Conservation (phyloP, 305 asterid genomes). For the Ajuga reptans region DNA sequence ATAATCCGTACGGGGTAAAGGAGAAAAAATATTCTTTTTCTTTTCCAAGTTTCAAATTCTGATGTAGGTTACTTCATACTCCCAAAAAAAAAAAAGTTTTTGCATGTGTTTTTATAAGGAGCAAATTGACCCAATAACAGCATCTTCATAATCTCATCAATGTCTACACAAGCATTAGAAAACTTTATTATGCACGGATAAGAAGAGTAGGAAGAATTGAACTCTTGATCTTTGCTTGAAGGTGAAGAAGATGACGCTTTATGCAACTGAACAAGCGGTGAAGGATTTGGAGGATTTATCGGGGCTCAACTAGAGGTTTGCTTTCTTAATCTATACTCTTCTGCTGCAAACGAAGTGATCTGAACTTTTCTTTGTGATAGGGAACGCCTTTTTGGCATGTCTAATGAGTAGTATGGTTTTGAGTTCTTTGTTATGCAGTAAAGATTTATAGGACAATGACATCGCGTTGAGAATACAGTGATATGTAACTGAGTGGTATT, state of each 20-base stretch:
- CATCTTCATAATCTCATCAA: not conserved
- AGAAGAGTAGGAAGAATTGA: not conserved
- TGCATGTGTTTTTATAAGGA: no score
- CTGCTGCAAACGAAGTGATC: not conserved
- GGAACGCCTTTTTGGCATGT: not conserved
- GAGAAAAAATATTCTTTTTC: not conserved
- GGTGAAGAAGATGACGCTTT: conserved; percentile 46
- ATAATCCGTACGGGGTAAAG: not conserved
- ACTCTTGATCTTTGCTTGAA: conserved; percentile 11
- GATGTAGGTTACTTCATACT: not conserved
- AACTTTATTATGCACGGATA: not conserved
- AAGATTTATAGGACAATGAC: not conserved
- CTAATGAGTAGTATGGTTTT: not conserved
- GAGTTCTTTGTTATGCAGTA: not conserved
- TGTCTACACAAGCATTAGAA: not conserved
- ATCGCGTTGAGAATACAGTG: not conserved
- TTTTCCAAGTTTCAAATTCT: not conserved
- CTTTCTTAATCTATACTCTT: not conserved
- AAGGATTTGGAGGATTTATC: conserved; percentile 24
- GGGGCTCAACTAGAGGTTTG: conserved; percentile 25
- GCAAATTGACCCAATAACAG: not conserved
- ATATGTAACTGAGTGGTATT: not conserved
- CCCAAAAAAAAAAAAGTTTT: no score
- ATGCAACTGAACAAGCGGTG: conserved; percentile 35
- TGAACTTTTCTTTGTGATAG: not conserved